A percentile compares a stretch with the other conserved stretches of the same genome.
These are phyloP conservation scores for Fusarium goolgardi DNA, from an alignment of 2,329 filamentous ascomycete genomes.

Conservation along the genomic window DNA sequence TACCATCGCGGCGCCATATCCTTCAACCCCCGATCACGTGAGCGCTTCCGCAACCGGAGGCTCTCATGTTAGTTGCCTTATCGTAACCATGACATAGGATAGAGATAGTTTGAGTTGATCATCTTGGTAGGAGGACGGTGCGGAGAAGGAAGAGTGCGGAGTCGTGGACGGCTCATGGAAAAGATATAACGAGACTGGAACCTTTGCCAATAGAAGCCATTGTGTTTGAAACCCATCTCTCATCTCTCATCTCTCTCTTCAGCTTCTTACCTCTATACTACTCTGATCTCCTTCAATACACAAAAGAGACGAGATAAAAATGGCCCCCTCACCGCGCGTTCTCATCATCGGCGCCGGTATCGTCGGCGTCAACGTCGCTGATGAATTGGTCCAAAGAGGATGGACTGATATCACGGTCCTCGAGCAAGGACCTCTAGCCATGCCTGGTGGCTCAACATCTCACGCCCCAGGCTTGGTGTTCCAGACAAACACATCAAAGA, in stretches of 20 bases:
- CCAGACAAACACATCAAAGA: constrained; percentile 69
- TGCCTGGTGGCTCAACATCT: constrained; percentile 74
- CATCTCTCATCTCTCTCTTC: not conserved
- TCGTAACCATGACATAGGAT: constrained; percentile 35
- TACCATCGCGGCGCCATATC: constrained; percentile 9
- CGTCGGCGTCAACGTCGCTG: constrained; percentile 71
- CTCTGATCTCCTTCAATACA: not conserved
- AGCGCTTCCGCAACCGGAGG: constrained; percentile 39
- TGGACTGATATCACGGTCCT: constrained; percentile 73
- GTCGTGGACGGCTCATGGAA: constrained; percentile 13
- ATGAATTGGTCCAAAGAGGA: constrained; percentile 71
- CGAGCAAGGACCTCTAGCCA: constrained; percentile 70
- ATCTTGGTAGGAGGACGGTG: constrained; percentile 10
- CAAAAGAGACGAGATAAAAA: constrained; percentile 11
- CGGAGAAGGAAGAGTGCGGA: constrained; percentile 27
- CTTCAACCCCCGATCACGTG: constrained; percentile 36
- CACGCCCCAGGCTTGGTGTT: constrained; percentile 74
- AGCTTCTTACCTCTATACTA: not conserved
- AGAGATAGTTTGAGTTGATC: constrained; percentile 16
- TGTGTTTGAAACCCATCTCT: constrained; percentile 25
- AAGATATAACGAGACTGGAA: constrained; percentile 36
- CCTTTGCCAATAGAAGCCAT: constrained; percentile 34
- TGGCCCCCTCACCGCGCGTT: constrained; percentile 55
- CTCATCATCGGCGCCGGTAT: constrained; percentile 73
- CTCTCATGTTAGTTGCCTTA: constrained; percentile 37